Conservation (phyloP, 1,284 basidiomycete species). For the Cutaneotrichosporon curvatum region DNA sequence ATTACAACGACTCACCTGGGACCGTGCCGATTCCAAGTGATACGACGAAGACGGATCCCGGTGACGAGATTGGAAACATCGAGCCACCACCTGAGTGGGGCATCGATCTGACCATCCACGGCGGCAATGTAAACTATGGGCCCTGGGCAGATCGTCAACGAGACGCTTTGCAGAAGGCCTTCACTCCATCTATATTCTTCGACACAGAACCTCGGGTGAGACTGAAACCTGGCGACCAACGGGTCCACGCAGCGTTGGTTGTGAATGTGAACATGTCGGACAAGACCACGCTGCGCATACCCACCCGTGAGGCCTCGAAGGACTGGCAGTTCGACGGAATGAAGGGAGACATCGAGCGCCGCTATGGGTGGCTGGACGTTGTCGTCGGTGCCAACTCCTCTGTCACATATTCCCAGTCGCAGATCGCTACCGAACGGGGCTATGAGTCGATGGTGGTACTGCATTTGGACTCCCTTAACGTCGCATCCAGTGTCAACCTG, state of each 20-base stretch:
- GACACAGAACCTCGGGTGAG: conserved; percentile 54
- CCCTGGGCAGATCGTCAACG: conserved; percentile 91
- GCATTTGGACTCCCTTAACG: conserved; percentile 68
- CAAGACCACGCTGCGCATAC: conserved; percentile 66
- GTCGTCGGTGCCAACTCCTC: conserved; percentile 71
- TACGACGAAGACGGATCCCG: conserved; percentile 46
- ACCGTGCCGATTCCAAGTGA: conserved; percentile 38
- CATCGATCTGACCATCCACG: conserved; percentile 68
- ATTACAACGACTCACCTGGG: conserved; percentile 64
- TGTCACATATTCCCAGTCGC: conserved; percentile 71
- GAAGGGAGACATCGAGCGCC: conserved; percentile 50
- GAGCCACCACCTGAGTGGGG: conserved; percentile 88
- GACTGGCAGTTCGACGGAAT: conserved; percentile 34
- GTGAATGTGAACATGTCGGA: conserved; percentile 72
- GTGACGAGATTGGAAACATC: conserved; percentile 73
- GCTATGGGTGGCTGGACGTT: conserved; percentile 60
- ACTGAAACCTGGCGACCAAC: conserved; percentile 65
- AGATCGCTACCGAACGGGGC: conserved; percentile 63
- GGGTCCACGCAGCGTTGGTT: conserved; percentile 71
- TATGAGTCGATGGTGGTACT: conserved; percentile 72
- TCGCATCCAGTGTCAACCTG: conserved; percentile 79
- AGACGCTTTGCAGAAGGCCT: conserved; percentile 64
- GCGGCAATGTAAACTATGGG: conserved; percentile 71
- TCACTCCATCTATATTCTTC: conserved; percentile 73
- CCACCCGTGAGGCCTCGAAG: conserved; percentile 66